Evolutionary conservation across 768 basidiomycete genomes (phyloP).

Genomic region (Crepidotus variabilis): DNA sequence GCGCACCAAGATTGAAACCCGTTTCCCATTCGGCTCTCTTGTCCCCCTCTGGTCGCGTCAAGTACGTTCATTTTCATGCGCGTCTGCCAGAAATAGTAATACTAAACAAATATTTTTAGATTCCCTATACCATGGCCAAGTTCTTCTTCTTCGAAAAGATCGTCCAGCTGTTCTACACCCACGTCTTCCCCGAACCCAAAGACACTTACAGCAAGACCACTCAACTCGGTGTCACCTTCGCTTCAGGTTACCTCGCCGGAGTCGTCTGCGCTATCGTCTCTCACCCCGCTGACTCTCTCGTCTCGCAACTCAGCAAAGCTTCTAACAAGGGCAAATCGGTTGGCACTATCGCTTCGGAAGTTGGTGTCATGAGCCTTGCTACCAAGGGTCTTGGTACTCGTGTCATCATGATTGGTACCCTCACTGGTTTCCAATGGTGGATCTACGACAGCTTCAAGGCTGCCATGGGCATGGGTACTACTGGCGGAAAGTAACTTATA

Average conservation of each 20-base stretch:
- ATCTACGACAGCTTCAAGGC: slow-evolving; percentile 88
- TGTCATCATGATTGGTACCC: slow-evolving; percentile 74
- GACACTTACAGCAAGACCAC: slow-evolving; percentile 75
- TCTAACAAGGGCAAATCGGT: slow-evolving; percentile 78
- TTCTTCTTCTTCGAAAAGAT: slow-evolving; percentile 96
- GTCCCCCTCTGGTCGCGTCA: slow-evolving; percentile 88
- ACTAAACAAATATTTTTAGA: slow-evolving; percentile 38
- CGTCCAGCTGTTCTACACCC: slow-evolving; percentile 82
- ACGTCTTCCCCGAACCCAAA: slow-evolving; percentile 80
- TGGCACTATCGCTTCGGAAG: slow-evolving; percentile 68
- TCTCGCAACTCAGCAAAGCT: slow-evolving; percentile 91
- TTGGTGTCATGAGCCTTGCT: slow-evolving; percentile 57
- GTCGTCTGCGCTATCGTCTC: slow-evolving; percentile 95
- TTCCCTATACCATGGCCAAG: slow-evolving; percentile 99
- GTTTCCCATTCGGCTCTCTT: slow-evolving; percentile 83
- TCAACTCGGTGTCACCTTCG: slow-evolving; percentile 87
- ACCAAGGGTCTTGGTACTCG: slow-evolving; percentile 88
- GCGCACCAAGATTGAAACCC: slow-evolving; percentile 62
- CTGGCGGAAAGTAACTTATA: slow-evolving; percentile 73
- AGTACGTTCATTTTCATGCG: slow-evolving; percentile 32
- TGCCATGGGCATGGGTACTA: slow-evolving; percentile 82
- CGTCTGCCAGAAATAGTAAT: neutral
- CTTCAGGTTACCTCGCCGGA: slow-evolving; percentile 92
- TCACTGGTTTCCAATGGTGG: slow-evolving; percentile 89
- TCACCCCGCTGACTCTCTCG: slow-evolving; percentile 91